phyloP scores from a whole-genome alignment of 1,284 basidiomycete species.

The Heterobasidion irregulare region DNA sequence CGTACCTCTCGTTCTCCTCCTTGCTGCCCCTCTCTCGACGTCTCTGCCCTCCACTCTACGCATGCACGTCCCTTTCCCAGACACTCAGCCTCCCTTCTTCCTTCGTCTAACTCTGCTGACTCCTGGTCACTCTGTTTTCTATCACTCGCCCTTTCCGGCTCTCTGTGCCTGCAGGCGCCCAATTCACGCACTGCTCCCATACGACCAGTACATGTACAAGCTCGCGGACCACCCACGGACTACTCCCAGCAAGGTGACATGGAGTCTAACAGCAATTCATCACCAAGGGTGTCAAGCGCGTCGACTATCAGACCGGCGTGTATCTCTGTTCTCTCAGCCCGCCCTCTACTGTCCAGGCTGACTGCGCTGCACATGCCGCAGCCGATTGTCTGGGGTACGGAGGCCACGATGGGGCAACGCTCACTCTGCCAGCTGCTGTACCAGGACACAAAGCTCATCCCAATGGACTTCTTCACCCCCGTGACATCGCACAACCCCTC shows the following conservation, averaged over 20 bases:
- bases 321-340: conserved; percentile 20
- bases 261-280: conserved; percentile 97
- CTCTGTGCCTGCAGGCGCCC: no score
- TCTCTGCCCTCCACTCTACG: not conserved
- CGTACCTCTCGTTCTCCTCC: no score
- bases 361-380: conserved; percentile 19
- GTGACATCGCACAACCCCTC: conserved; percentile 79
- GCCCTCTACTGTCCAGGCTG: not conserved
- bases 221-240: conserved; percentile 99
- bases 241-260: conserved; percentile 99
- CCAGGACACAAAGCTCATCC: conserved; percentile 91
- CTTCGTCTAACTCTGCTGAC: not conserved
- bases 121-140: not conserved
- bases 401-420: conserved; percentile 97
- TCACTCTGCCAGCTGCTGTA: conserved; percentile 99
- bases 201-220: conserved; percentile 98
- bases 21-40: no score
- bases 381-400: conserved; percentile 98
- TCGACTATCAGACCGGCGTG: conserved; percentile 94
- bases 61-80: not conserved
- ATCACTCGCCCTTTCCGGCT: no score
- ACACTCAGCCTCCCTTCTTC: not conserved
- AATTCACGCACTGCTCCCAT: no score
- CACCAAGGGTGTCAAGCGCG: conserved; percentile 88
- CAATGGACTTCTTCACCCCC: conserved; percentile 93